phyloP scores from a whole-genome alignment of 106 monocot genomes.

The Allium cepa region DNA sequence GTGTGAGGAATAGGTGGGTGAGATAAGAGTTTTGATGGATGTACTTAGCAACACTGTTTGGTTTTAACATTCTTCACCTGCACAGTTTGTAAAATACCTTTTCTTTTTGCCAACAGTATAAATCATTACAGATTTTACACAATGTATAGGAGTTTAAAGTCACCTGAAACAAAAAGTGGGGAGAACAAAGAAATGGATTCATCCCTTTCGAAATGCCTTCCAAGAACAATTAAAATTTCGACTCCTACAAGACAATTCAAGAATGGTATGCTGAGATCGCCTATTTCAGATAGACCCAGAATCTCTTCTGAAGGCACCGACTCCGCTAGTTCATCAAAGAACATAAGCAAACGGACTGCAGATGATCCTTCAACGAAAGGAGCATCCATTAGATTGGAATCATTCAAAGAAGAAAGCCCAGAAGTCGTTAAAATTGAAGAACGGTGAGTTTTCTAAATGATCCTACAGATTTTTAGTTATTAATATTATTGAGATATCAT shows the following conservation, averaged over 20 bases:
- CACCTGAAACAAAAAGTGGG: conserved; percentile 21
- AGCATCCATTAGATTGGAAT: conserved; percentile 37
- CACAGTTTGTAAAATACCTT: no score
- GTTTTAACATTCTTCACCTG: no score
- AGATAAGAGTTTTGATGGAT: no score
- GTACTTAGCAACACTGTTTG: no score
- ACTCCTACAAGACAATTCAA: conserved; percentile 40
- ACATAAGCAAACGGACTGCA: conserved; percentile 44
- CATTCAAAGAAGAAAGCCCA: conserved; percentile 53
- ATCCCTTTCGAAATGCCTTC: conserved; percentile 51
- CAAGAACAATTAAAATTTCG: conserved; percentile 39
- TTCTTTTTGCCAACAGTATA: no score
- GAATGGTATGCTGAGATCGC: conserved; percentile 33
- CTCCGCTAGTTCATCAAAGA: conserved; percentile 21
- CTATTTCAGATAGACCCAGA: conserved; percentile 41
- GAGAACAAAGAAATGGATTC: conserved; percentile 29
- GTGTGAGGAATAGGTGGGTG: no score
- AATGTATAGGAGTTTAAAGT: conserved; percentile 23
- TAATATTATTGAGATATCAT: no score
- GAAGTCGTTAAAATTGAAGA: conserved; percentile 79
- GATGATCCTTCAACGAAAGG: conserved; percentile 33
- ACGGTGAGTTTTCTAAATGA: conserved; percentile 49
- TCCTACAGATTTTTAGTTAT: no score
- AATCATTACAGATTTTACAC: no score
- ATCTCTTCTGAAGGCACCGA: conserved; percentile 46